phyloP scores from a whole-genome alignment of 2,329 filamentous ascomycete genomes.

The Colletotrichum chlorophyti region DNA sequence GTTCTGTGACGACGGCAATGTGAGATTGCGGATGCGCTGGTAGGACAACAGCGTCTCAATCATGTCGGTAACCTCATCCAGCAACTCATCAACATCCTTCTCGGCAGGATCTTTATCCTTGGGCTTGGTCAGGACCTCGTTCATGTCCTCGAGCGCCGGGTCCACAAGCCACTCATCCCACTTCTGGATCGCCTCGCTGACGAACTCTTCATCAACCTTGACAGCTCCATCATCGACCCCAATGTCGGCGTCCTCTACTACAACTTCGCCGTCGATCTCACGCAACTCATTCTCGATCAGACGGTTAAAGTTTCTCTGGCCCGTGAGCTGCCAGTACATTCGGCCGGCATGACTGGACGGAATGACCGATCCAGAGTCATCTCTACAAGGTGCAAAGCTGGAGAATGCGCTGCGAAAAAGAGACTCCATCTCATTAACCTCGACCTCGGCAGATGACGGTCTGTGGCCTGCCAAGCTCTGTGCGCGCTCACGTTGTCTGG shows the following conservation, averaged over 20 bases:
- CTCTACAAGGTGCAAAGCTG: slow-evolving; percentile 78
- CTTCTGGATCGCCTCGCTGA: slow-evolving; percentile 62
- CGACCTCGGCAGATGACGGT: slow-evolving; percentile 60
- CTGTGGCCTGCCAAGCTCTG: slow-evolving; percentile 70
- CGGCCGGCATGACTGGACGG: slow-evolving; percentile 71
- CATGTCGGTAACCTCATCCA: slow-evolving; percentile 77
- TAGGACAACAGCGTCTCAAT: slow-evolving; percentile 80
- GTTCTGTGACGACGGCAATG: slow-evolving; percentile 68
- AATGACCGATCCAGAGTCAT: slow-evolving; percentile 75
- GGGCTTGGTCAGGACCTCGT: slow-evolving; percentile 54
- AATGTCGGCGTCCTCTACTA: slow-evolving; percentile 39
- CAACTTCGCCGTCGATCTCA: slow-evolving; percentile 46
- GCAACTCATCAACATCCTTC: slow-evolving; percentile 44
- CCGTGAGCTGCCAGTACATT: slow-evolving; percentile 79
- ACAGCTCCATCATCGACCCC: slow-evolving; percentile 33
- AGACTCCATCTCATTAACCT: slow-evolving; percentile 73
- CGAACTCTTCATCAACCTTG: slow-evolving; percentile 56
- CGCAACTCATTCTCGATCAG: slow-evolving; percentile 62
- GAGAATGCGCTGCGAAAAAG: slow-evolving; percentile 81
- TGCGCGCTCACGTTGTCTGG: slow-evolving; percentile 75
- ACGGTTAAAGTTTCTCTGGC: slow-evolving; percentile 69
- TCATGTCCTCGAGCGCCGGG: slow-evolving; percentile 53
- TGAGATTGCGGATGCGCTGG: slow-evolving; percentile 79
- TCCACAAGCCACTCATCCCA: slow-evolving; percentile 66
- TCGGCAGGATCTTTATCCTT: slow-evolving; percentile 40